Evolutionary conservation across 2,329 filamentous ascomycete species (phyloP), one percentile per base, ranked within the genome.

Genomic region (Alternaria sp.): DNA sequence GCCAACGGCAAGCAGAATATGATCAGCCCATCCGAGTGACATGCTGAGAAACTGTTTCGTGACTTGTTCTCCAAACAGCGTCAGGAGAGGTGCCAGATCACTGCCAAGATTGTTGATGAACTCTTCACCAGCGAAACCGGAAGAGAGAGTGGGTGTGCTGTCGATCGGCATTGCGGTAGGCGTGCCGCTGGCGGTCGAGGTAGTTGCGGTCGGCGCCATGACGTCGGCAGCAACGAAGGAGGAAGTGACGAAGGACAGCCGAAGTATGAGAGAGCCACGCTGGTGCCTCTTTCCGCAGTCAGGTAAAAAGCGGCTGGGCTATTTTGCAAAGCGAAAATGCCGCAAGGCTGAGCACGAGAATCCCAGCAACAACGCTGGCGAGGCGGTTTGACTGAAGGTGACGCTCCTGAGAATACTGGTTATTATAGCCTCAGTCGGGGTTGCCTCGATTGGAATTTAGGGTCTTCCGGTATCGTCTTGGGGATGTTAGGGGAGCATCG

Each of bases 401-500:
- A 37, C 0, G 30, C 30, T 14, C 30, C 0, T 37, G 1, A 37
- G 30, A 15, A 15, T 3, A 14, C 30, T 37, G 14, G 6, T 8
- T 7, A 71, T 55, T 1, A 71, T 51, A 18, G 33, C n/a, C 6
- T 59, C 49, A 2, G 43, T 49, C 7, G 30, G 28, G 9, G 56
- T 51, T 21, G 66, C 50, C 14, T 65, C 75, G 51, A 21, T 78
- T 68, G 67, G 12, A 15, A 61, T 72, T 30, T 77, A 71, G 12
- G 76, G 44, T 82, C 75, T 64, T 84, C 84, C 10, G 82, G 75
- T 60, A 81, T 80, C 4, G 82, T 82, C 67, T 80, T 70, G 46
- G 14, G 14, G 6, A 15, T 37, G 14, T 8, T 3, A 37, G 6
- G 8, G 30, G 14, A 15, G 2, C 14, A 37, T 37, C 6, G 12